Percentiles rank a stretch among this genome's conserved stretches.
Evolutionary conservation across 2,329 filamentous ascomycete species (phyloP).

Genomic region (Calonectria fujianensis): DNA sequence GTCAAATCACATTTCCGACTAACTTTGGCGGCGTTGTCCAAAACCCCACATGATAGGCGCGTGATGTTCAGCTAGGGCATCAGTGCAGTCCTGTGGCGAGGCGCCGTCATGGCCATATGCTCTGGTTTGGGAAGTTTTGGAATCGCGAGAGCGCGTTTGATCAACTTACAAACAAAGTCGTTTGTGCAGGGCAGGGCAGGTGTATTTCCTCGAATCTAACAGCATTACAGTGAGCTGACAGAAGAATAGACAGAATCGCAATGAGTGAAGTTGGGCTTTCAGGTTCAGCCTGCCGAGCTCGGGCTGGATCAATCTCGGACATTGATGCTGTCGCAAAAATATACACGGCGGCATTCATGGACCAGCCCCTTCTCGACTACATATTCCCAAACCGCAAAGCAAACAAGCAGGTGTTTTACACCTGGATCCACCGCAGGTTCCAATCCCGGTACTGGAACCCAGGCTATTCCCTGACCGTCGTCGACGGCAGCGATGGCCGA

Average conservation of each 20-base stretch:
- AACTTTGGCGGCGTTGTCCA: not conserved
- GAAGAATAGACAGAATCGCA: too few relatives aligned
- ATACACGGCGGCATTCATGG: conserved; percentile 1
- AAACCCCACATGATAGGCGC: conserved; percentile 12
- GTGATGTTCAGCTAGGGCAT: conserved; percentile 1
- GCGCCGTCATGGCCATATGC: not conserved
- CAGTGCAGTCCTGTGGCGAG: not conserved
- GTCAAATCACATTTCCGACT: conserved; percentile 1
- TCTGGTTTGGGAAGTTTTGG: not conserved
- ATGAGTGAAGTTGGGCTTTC: not conserved
- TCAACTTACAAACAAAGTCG: too few relatives aligned
- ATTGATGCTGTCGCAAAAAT: conserved; percentile 1
- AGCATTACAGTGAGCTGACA: too few relatives aligned
- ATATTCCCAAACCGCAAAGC: not conserved
- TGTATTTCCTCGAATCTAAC: not conserved
- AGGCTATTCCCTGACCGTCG: not conserved
- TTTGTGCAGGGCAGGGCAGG: too few relatives aligned
- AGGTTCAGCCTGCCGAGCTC: not conserved
- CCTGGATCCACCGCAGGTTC: conserved; percentile 6
- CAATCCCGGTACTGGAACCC: conserved; percentile 19
- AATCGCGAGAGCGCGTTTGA: not conserved
- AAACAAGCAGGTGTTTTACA: not conserved
- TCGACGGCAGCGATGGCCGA: not conserved
- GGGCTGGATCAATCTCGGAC: not conserved
- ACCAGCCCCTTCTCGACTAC: conserved; percentile 14